Evolutionary conservation across 306 rosid genomes (phyloP), one percentile per base, ranked within the genome.

Genomic region (Quercus alba): DNA sequence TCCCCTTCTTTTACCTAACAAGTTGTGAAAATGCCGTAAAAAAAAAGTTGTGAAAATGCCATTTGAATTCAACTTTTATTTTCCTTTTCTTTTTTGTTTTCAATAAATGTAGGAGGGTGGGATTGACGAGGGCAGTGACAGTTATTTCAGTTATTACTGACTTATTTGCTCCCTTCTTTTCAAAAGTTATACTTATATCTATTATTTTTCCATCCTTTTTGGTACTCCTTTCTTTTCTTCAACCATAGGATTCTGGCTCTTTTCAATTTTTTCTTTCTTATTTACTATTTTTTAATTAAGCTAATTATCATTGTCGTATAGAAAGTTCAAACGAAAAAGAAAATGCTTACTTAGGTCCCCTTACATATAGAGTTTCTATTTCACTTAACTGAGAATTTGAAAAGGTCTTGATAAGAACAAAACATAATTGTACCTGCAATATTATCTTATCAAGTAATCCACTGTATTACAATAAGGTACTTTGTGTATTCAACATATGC

Each of bases 1-100:
- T 76, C 68, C 49, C 64, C 62, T 26, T 72, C 46, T 57, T 77
- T 55, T 77, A 70, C 71, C 87, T 59, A 46, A 80, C 52, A 73
- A 77, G 78, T 38, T 75, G 64, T 51, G 81, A 6, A 41, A 77
- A 54, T 30, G 55, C 7, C 70, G 8, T 64, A 35, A 35, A 35
- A 33, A 31, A 33, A 33, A 73, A 77, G 75, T 38, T 77, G 64
- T 51, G 80, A 6, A 38, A 82, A 54, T 30, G 44, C 7, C 71
- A 25, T 64, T 72, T 30, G 23, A 59, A 67, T 67, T 35, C 52
- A n/a, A 67, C 26, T 67, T 15, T 64, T 70, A n/a, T 35, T 61
- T 21, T 17, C 19, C 30, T 44, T 17, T 2, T 1, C 3, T 31
- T 56, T 4, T 4, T 54, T 49, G 54, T 33, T 28, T 73, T 73